Evolutionary conservation across 768 basidiomycete genomes (phyloP), one percentile per base, ranked within the genome.

Genomic region (Macrolepiota fuliginosa): DNA sequence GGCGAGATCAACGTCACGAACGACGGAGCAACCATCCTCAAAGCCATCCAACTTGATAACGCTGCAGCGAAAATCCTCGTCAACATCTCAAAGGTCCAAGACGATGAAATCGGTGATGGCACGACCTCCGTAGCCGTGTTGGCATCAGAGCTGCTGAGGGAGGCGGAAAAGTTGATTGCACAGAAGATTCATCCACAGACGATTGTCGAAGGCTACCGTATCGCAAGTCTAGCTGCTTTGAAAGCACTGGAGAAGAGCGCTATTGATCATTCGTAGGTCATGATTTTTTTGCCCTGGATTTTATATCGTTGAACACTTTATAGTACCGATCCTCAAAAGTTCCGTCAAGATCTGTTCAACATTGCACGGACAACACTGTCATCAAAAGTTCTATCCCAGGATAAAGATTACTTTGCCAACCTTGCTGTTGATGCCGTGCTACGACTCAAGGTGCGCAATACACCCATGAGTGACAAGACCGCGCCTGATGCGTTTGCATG

Each of bases 1-100:
- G 94, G 94, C 4, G 92, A 95, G 29, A 92, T 99, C 69, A 97
- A 89, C 65, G 96, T 99, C 53, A 99, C 97, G 11, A 99, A 99
- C 75, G 97, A 99, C 73, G 97, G 97, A 3, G 97, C 97, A 3
- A 98, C 97, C 51, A 99, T 98, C 69, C 85, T 99, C 61, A 98
- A 98, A 74, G 89, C 92, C 52, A 98, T 99, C 69, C 91, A 94
- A 69, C 87, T 99, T 65, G 97, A 99, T 76, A 98, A 99, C 72
- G 93, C 97, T 4, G 96, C 96, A 1, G 97, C 97, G 42, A 99
- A 99, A 81, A 98, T 99, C 73, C 84, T 99, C 58, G 97, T 99
- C 69, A 98, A 99, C 76, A 98, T 99, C 75, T 96, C 95, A 0
- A 99, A 99, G 72, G 96, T 98, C n/a, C 97, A 98, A 77, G 97